phyloP scores from a whole-genome alignment of 1,284 basidiomycete species.

The Ceratobasidium theobromae region DNA sequence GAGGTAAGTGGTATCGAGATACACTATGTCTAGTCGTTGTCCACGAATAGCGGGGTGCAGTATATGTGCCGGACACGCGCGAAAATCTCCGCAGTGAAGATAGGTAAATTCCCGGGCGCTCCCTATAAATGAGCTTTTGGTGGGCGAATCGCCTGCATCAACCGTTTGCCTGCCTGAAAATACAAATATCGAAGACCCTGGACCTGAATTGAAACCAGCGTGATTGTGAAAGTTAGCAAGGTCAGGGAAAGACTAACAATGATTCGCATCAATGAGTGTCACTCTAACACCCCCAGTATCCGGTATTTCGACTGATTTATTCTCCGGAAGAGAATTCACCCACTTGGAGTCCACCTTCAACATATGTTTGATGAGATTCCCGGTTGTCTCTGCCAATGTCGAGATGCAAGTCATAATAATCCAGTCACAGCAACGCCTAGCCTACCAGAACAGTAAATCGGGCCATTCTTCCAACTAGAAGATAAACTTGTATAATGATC shows the following conservation, averaged over 20 bases:
- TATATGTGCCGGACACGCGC: slow-evolving; percentile 82
- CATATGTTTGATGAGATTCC: slow-evolving; percentile 88
- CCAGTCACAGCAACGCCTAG: neutral
- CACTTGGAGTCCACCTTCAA: slow-evolving; percentile 84
- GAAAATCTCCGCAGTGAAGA: slow-evolving; percentile 94
- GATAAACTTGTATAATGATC: slow-evolving; percentile 93
- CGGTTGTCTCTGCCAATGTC: slow-evolving; percentile 64
- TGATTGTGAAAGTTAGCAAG: neutral
- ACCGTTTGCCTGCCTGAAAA: slow-evolving; percentile 91
- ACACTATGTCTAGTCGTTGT: slow-evolving; percentile 82
- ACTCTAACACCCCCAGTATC: slow-evolving; percentile 84
- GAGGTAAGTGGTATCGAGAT: slow-evolving; percentile 96
- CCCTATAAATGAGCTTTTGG: slow-evolving; percentile 71
- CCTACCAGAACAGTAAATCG: slow-evolving; percentile 86
- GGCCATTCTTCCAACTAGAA: slow-evolving; percentile 83
- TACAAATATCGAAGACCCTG: slow-evolving; percentile 90
- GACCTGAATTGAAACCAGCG: slow-evolving; percentile 50
- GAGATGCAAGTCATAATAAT: neutral
- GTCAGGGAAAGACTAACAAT: slow-evolving; percentile 58
- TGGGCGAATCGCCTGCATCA: slow-evolving; percentile 78
- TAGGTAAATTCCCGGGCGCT: slow-evolving; percentile 77
- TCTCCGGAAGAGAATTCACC: slow-evolving; percentile 83
- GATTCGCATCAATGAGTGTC: slow-evolving; percentile 96
- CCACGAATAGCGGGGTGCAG: slow-evolving; percentile 78
- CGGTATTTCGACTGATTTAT: slow-evolving; percentile 72